Percentiles rank a stretch among this genome's conserved stretches.
phyloP scores from a whole-genome alignment of 192 early-diverging fungal species.

The Lobosporangium transversale region DNA sequence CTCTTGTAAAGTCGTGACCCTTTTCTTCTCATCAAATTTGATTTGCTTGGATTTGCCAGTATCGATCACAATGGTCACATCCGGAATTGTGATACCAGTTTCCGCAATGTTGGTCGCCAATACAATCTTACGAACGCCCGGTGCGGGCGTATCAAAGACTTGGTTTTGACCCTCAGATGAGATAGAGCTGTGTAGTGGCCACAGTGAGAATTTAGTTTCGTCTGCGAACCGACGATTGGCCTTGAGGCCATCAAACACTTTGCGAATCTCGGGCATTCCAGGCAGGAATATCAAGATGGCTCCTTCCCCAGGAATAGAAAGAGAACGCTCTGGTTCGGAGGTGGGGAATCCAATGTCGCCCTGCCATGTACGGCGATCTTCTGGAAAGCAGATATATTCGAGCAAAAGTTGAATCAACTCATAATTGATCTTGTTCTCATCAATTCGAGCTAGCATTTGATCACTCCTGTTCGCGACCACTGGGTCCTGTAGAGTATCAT shows the following conservation, averaged over 20 bases:
- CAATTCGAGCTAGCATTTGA: slow-evolving; percentile 60
- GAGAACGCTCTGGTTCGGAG: slow-evolving; percentile 42
- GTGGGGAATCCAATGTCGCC: background rate
- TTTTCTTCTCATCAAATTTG: slow-evolving; percentile 69
- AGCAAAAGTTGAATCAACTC: slow-evolving; percentile 67
- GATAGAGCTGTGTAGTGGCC: slow-evolving; percentile 71
- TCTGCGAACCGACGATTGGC: slow-evolving; percentile 60
- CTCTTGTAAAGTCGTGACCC: slow-evolving; percentile 69
- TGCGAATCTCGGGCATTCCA: slow-evolving; percentile 77
- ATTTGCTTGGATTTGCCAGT: slow-evolving; percentile 79
- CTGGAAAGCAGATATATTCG: slow-evolving; percentile 63
- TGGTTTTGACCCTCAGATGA: slow-evolving; percentile 73
- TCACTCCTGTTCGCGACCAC: slow-evolving; percentile 49
- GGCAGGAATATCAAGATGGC: slow-evolving; percentile 82
- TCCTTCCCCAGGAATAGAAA: slow-evolving; percentile 55
- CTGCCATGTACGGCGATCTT: slow-evolving; percentile 21
- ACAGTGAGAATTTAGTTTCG: slow-evolving; percentile 53
- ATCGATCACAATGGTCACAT: slow-evolving; percentile 84
- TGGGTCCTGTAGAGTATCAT: slow-evolving; percentile 34
- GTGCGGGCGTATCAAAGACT: slow-evolving; percentile 68
- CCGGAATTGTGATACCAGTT: slow-evolving; percentile 84
- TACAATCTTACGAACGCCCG: slow-evolving; percentile 73
- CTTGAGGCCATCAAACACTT: slow-evolving; percentile 62
- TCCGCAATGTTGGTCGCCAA: slow-evolving; percentile 85
- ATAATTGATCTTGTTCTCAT: slow-evolving; percentile 74